phyloP scores from a whole-genome alignment of 2,329 filamentous ascomycete species.

The Curvularia spicifera region DNA sequence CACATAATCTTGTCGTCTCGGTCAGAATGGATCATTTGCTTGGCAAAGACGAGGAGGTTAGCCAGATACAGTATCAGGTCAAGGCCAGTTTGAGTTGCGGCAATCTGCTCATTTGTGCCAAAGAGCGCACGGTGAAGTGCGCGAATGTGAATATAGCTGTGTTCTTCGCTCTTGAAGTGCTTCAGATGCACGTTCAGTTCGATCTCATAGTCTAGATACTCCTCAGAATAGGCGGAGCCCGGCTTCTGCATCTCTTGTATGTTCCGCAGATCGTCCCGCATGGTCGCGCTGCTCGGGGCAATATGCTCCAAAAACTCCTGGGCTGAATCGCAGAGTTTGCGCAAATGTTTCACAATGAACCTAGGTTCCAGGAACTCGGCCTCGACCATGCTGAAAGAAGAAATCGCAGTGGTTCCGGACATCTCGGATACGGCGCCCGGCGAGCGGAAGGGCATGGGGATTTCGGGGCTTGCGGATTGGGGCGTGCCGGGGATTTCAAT shows the following conservation, averaged over 20 bases:
- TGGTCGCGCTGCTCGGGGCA: conserved; percentile 34
- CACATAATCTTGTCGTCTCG: conserved; percentile 36
- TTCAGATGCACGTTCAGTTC: conserved; percentile 45
- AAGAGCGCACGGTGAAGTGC: conserved; percentile 51
- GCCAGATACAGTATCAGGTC: conserved; percentile 54
- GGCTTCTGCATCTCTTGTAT: conserved; percentile 42
- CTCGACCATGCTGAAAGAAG: conserved; percentile 55
- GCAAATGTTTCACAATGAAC: conserved; percentile 51
- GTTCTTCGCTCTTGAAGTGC: conserved; percentile 47
- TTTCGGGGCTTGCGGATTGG: conserved; percentile 15
- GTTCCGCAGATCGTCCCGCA: conserved; percentile 27
- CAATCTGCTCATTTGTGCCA: conserved; percentile 32
- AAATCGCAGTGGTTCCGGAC: conserved; percentile 57
- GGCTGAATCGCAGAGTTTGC: conserved; percentile 43
- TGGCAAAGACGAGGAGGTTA: conserved; percentile 54
- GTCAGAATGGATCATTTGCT: conserved; percentile 44
- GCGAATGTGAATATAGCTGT: conserved; percentile 51
- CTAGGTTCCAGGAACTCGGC: conserved; percentile 52
- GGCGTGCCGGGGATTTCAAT: conserved; percentile 32
- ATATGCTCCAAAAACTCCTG: conserved; percentile 42
- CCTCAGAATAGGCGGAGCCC: conserved; percentile 50
- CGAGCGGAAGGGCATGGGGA: conserved; percentile 31
- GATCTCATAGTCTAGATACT: conserved; percentile 44
- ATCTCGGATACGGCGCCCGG: conserved; percentile 51
- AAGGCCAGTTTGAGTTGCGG: conserved; percentile 35